These are phyloP conservation scores for Chaetomium cochliodes DNA, from an alignment of 495 filamentous ascomycete species.

Conservation along the genomic window DNA sequence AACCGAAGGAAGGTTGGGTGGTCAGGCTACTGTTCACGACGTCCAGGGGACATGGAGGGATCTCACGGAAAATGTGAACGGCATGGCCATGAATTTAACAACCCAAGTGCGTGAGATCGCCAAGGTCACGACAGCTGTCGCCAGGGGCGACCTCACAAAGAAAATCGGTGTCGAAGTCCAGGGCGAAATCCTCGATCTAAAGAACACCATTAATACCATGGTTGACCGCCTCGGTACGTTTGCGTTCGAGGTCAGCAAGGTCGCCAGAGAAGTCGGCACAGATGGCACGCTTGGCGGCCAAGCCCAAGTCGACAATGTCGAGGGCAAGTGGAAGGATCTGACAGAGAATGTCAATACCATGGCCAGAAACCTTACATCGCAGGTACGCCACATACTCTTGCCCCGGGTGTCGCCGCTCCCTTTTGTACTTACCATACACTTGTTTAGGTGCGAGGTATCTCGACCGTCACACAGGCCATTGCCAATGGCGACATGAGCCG, in stretches of 20 bases:
- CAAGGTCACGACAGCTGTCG: constrained; percentile 95
- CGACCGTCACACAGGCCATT: constrained; percentile 95
- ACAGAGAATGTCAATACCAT: constrained; percentile 95
- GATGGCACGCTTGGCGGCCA: constrained; percentile 95
- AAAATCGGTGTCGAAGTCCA: constrained; percentile 96
- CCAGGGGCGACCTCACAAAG: constrained; percentile 87
- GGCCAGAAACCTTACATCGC: constrained; percentile 92
- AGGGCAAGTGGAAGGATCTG: constrained; percentile 99
- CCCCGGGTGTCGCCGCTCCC: not conserved
- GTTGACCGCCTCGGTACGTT: constrained; percentile 96
- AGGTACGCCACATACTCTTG: constrained; percentile 41
- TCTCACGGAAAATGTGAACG: constrained; percentile 95
- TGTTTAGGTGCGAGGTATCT: constrained; percentile 78
- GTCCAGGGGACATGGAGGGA: constrained; percentile 98
- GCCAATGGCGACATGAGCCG: constrained; percentile 90
- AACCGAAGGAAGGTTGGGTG: constrained; percentile 91
- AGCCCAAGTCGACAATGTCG: constrained; percentile 93
- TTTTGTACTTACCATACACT: not conserved
- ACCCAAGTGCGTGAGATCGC: constrained; percentile 98
- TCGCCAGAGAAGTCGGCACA: constrained; percentile 96
- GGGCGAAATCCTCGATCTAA: constrained; percentile 91
- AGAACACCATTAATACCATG: constrained; percentile 99
- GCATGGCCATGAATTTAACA: constrained; percentile 98
- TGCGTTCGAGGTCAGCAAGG: constrained; percentile 97
- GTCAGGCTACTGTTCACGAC: constrained; percentile 94